Conservation (phyloP, 208 protist species). For the Crithidia bombi region DNA sequence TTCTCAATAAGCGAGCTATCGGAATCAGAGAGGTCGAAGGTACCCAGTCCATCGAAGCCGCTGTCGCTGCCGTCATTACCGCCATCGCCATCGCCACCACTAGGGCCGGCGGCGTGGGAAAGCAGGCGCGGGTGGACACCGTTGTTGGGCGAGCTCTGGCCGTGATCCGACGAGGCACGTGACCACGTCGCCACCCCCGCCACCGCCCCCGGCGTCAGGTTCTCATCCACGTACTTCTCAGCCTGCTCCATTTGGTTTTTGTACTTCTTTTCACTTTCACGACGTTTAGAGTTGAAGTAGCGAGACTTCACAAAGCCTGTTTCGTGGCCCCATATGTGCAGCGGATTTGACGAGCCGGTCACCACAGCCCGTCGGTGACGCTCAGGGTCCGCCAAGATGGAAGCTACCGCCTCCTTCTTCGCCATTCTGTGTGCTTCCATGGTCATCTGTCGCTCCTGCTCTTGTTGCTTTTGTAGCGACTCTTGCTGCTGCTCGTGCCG, state of each 20-base stretch:
- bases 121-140: slow-evolving; percentile 8
- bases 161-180: slow-evolving; percentile 3
- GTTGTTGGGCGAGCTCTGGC: not conserved
- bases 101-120: slow-evolving; percentile 11
- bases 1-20: not conserved
- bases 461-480: slow-evolving; percentile 5
- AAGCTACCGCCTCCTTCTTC: slow-evolving; percentile 5
- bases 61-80: slow-evolving; percentile 27
- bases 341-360: slow-evolving; percentile 31
- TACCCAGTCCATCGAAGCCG: slow-evolving; percentile 27
- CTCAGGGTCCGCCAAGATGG: slow-evolving; percentile 14
- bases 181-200: slow-evolving; percentile 8
- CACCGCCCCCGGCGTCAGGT: not conserved
- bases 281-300: slow-evolving; percentile 22
- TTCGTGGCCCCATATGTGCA: slow-evolving; percentile 48
- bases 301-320: slow-evolving; percentile 26
- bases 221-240: slow-evolving; percentile 7
- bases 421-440: not conserved
- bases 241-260: slow-evolving; percentile 4
- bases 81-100: slow-evolving; percentile 29
- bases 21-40: not conserved
- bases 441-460: not conserved
- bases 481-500: slow-evolving; percentile 5
- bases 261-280: slow-evolving; percentile 1
- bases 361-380: slow-evolving; percentile 19